Evolutionary conservation across 495 filamentous ascomycete species (phyloP).

Genomic region (Margaritispora aquatica): DNA sequence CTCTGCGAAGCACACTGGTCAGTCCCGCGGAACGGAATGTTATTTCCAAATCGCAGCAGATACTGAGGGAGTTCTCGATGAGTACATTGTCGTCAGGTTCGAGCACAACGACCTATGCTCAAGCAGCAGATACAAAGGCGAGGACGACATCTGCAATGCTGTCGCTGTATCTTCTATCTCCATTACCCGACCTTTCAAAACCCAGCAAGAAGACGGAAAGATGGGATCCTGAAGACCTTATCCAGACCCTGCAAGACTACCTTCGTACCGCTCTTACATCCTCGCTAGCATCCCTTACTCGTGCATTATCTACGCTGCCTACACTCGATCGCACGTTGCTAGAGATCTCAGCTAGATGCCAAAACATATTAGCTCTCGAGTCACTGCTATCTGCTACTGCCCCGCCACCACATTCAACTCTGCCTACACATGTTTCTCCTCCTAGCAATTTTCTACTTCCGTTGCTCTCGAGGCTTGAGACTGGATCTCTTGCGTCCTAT

Average conservation of each 20-base stretch:
- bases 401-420: conserved; percentile 56
- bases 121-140: conserved; percentile 70
- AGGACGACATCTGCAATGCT: conserved; percentile 67
- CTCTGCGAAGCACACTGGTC: conserved; percentile 60
- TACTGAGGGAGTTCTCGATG: conserved; percentile 77
- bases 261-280: conserved; percentile 68
- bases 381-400: conserved; percentile 63
- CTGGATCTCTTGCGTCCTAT: conserved; percentile 76
- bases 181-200: conserved; percentile 33
- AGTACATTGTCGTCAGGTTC: conserved; percentile 33
- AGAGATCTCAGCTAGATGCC: conserved; percentile 78
- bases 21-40: conserved; percentile 64
- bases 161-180: conserved; percentile 78
- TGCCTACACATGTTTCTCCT: conserved; percentile 30
- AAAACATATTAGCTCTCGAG: conserved; percentile 85
- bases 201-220: conserved; percentile 32
- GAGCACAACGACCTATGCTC: conserved; percentile 58
- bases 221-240: conserved; percentile 63
- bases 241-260: conserved; percentile 74
- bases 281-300: conserved; percentile 61
- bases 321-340: conserved; percentile 73
- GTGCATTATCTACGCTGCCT: conserved; percentile 73
- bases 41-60: conserved; percentile 65
- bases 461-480: conserved; percentile 75
- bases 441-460: conserved; percentile 61